phyloP scores from a whole-genome alignment of 1,284 basidiomycete species.

The Phlebopus sp. region DNA sequence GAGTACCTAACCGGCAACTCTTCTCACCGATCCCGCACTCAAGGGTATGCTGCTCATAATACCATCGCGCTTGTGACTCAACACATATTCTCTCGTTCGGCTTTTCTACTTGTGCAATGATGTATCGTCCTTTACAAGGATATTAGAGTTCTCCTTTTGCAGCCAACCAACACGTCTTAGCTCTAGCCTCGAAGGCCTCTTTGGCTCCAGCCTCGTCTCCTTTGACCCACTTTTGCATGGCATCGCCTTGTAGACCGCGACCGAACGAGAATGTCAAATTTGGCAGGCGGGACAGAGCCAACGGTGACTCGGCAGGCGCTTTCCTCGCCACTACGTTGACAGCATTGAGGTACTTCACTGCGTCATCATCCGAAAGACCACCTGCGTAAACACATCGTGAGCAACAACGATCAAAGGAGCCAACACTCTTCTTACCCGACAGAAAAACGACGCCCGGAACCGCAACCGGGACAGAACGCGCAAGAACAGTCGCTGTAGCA shows the following conservation, averaged over 20 bases:
- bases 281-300: slow-evolving; percentile 36
- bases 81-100: too few relatives aligned
- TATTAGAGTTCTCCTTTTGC: slow-evolving; percentile 30
- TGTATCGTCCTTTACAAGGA: not conserved
- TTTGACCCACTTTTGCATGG: slow-evolving; percentile 42
- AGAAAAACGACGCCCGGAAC: slow-evolving; percentile 50
- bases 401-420: not conserved
- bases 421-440: slow-evolving; percentile 37
- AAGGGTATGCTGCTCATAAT: too few relatives aligned
- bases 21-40: too few relatives aligned
- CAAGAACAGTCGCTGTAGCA: slow-evolving; percentile 46
- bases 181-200: slow-evolving; percentile 40
- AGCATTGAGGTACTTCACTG: slow-evolving; percentile 38
- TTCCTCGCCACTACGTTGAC: slow-evolving; percentile 38
- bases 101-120: too few relatives aligned
- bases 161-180: slow-evolving; percentile 42
- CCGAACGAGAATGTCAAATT: slow-evolving; percentile 50
- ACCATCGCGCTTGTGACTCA: too few relatives aligned
- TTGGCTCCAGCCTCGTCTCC: slow-evolving; percentile 42
- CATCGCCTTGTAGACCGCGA: slow-evolving; percentile 47
- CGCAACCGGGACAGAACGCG: slow-evolving; percentile 44
- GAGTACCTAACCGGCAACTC: too few relatives aligned
- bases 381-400: slow-evolving; percentile 26
- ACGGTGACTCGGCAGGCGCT: slow-evolving; percentile 26
- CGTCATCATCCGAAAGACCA: slow-evolving; percentile 38